These are phyloP conservation scores for Monosporascus sp. DNA, from an alignment of 2,329 filamentous ascomycete species.

Conservation along the genomic window DNA sequence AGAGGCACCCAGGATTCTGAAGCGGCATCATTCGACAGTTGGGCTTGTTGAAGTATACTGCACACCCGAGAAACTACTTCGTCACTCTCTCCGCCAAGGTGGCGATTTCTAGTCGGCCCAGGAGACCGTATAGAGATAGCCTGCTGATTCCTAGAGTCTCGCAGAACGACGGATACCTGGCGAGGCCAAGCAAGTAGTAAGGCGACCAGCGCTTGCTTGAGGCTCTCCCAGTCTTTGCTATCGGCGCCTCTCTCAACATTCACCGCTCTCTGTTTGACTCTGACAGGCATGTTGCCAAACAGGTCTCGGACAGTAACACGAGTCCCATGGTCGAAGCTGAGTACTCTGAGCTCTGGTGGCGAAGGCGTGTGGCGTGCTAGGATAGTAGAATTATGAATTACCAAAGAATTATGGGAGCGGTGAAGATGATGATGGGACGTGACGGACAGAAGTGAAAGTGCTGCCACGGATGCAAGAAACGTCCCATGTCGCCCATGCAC, in stretches of 20 bases:
- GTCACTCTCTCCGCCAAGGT: slow-evolving; percentile 8
- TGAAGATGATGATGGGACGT: slow-evolving; percentile 63
- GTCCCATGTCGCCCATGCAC: slow-evolving; percentile 64
- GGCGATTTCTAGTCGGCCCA: slow-evolving; percentile 3
- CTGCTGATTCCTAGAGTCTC: slow-evolving; percentile 40
- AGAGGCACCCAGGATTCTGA: slow-evolving; percentile 62
- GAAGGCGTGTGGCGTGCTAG: slow-evolving; percentile 61
- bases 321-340: slow-evolving; percentile 62
- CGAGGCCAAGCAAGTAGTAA: slow-evolving; percentile 66
- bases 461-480: slow-evolving; percentile 73
- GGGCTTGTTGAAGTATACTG: slow-evolving; percentile 60
- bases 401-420: slow-evolving; percentile 58
- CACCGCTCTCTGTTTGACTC: slow-evolving; percentile 71
- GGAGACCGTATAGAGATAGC: slow-evolving; percentile 31
- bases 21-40: slow-evolving; percentile 50
- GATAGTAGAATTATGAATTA: slow-evolving; percentile 63
- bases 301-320: slow-evolving; percentile 70
- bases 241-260: slow-evolving; percentile 45
- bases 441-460: slow-evolving; percentile 71
- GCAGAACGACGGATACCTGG: slow-evolving; percentile 52
- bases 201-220: slow-evolving; percentile 55
- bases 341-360: slow-evolving; percentile 50
- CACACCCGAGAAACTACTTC: slow-evolving; percentile 28
- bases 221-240: slow-evolving; percentile 58
- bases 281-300: slow-evolving; percentile 86